Evolutionary conservation across 148 eudicot genomes (phyloP), one percentile per base, ranked within the genome.

Genomic region (Mesembryanthemum crystallinum): DNA sequence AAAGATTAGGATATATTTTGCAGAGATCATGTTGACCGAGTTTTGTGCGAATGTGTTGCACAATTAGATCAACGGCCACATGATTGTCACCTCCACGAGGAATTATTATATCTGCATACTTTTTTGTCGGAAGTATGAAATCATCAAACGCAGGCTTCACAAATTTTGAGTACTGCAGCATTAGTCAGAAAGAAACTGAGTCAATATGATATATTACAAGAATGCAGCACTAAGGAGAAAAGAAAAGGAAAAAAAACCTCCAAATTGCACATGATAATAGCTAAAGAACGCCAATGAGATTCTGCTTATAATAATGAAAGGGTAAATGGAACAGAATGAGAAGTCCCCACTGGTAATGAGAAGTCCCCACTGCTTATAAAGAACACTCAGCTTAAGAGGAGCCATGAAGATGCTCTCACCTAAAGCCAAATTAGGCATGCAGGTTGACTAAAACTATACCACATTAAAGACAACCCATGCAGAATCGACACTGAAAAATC

Each of bases 111-210:
- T 94, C 98, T 60, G 97, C 98, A 82, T 87, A 91, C 87, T 92
- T 94, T 82, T 94, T 94, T 64, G 96, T 90, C 69, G 98, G 98
- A 81, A 92, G 97, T 83, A 94, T 94, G 83, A 94, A 94, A 79
- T 92, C 97, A 81, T 94, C 98, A 82, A 94, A 94, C 65, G 98
- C 98, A 78, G 98, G 92, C 85, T 94, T 94, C 86, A 94, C 98
- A 79, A 94, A 94, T 57, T 86, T 94, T 61, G 98, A 90, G 77
- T 94, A 94, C 98, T 94, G 96, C 86, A 83, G 21, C 52, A 79
- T 65, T 45, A 15, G 65, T 47, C 70, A 74, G 25, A 43, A 77
- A 37, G 64, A 8, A 78, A 13, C 33, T 62, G n/a, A n/a, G 71
- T 66, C 27, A 76, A 25, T 30, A 66, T 64, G 67, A 64, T 69